Percentiles rank a stretch among this genome's conserved stretches.
These are phyloP conservation scores for Cladosporium sp. DNA, from an alignment of 2,329 filamentous ascomycete genomes.

Conservation along the genomic window DNA sequence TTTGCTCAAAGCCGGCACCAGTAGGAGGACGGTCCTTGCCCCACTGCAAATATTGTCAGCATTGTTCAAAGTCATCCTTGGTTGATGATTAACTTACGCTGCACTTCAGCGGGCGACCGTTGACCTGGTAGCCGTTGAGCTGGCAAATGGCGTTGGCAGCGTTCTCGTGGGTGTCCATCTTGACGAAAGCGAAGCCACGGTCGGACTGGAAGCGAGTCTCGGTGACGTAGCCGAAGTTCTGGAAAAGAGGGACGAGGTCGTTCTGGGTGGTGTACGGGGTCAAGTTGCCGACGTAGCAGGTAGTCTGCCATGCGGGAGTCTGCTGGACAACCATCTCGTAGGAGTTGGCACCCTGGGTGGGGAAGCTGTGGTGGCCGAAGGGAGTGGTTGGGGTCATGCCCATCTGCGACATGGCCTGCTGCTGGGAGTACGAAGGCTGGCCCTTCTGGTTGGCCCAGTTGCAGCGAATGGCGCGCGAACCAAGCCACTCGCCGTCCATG, in stretches of 20 bases:
- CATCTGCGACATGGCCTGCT: constrained; percentile 95
- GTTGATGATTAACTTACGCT: constrained; percentile 70
- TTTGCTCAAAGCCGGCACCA: constrained; percentile 52
- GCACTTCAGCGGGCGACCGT: constrained; percentile 95
- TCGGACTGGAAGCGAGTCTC: constrained; percentile 98
- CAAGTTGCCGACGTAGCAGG: constrained; percentile 95
- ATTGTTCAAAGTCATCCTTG: constrained; percentile 15
- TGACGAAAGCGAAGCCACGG: constrained; percentile 96
- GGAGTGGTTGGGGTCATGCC: constrained; percentile 97
- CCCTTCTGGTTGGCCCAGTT: constrained; percentile 99
- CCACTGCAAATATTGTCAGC: constrained; percentile 64
- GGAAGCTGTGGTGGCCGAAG: constrained; percentile 90
- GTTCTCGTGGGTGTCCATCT: constrained; percentile 98
- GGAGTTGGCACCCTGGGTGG: constrained; percentile 92
- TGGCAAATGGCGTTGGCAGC: constrained; percentile 98
- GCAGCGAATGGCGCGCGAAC: constrained; percentile 95
- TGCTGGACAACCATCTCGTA: constrained; percentile 96
- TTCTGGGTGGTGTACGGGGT: constrained; percentile 97
- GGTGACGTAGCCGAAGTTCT: constrained; percentile 96
- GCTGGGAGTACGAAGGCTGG: constrained; percentile 97
- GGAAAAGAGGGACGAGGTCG: constrained; percentile 95
- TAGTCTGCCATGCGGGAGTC: constrained; percentile 97
- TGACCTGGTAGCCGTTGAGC: constrained; percentile 96
- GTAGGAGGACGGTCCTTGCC: constrained; percentile 96
- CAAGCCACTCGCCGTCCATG: constrained; percentile 99